These are phyloP conservation scores for Colletotrichum trifolii DNA, from an alignment of 2,329 filamentous ascomycete genomes.

Conservation along the genomic window DNA sequence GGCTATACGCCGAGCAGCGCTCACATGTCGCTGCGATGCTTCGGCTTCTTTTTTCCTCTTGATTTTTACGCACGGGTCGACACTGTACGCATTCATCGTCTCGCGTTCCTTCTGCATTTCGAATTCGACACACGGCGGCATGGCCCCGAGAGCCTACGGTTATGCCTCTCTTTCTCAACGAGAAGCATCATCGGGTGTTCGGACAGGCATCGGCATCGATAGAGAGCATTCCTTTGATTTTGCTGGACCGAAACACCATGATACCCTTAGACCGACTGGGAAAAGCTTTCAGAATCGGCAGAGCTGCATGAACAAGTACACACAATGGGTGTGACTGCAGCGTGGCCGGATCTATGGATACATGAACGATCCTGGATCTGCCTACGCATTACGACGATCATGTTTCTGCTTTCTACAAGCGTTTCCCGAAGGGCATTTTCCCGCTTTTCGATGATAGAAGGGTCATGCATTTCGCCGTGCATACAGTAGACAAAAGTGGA, in stretches of 20 bases:
- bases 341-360: constrained; percentile 36
- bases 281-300: constrained; percentile 41
- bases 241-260: constrained; percentile 41
- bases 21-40: constrained; percentile 50
- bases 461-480: constrained; percentile 50
- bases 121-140: constrained; percentile 47
- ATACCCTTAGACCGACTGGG: constrained; percentile 44
- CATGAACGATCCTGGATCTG: constrained; percentile 36
- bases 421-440: constrained; percentile 48
- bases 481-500: constrained; percentile 73
- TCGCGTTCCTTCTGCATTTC: constrained; percentile 44
- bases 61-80: constrained; percentile 34
- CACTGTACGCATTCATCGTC: constrained; percentile 40
- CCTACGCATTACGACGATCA: constrained; percentile 41
- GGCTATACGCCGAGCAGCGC: constrained; percentile 19
- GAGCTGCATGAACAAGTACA: constrained; percentile 38
- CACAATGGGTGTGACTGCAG: constrained; percentile 30
- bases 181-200: constrained; percentile 49
- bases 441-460: constrained; percentile 50
- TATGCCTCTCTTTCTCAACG: constrained; percentile 43
- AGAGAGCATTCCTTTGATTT: constrained; percentile 41
- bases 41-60: constrained; percentile 32
- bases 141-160: constrained; percentile 46
- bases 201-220: constrained; percentile 45
- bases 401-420: constrained; percentile 51